phyloP scores from a whole-genome alignment of 306 rosid species.

The Malus domestica region ASM211411v1 NC_041804.1:13637501-13638000 shows the following conservation, averaged over 20 bases:
- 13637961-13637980: background rate
- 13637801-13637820: conserved; percentile 33
- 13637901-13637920: conserved; percentile 79
- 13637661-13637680: conserved; percentile 58
- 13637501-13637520: conserved; percentile 80
- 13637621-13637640: conserved; percentile 44
- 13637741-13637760: conserved; percentile 27
- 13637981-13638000: background rate
- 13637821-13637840: conserved; percentile 49
- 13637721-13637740: conserved; percentile 35
- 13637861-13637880: conserved; percentile 62
- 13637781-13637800: conserved; percentile 32
- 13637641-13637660: conserved; percentile 48
- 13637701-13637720: conserved; percentile 30
- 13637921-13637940: conserved; percentile 83
- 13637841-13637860: conserved; percentile 42
- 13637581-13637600: conserved; percentile 31
- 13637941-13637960: conserved; percentile 27
- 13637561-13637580: conserved; percentile 61
- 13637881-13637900: conserved; percentile 95
- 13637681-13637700: conserved; percentile 44
- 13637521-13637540: conserved; percentile 71
- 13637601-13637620: conserved; percentile 40
- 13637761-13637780: conserved; percentile 39
- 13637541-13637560: conserved; percentile 73